Base-by-base conservation (phyloP, 1,284 basidiomycete species). In the Chalciporus piperatoides region DNA sequence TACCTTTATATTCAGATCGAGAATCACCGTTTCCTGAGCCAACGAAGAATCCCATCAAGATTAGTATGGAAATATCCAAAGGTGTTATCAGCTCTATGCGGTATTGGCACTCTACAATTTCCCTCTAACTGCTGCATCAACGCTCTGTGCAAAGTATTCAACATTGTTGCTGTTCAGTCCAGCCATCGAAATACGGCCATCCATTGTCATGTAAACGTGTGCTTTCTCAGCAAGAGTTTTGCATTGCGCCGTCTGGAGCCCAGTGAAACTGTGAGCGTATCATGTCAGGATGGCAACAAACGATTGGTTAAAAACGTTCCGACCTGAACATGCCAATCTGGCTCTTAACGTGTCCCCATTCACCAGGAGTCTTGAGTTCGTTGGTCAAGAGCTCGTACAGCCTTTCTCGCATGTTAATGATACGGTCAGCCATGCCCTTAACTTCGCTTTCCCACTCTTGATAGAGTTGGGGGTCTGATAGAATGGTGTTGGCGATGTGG, bases 291-390 rank as follows among this genome's bases (percentile, higher is more conserved):
- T 24, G 15, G 4, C 32, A 23, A 3, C 11, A 19, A 46, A 41
- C 1, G 35, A 12, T 19, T 42, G n/a, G 6, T 15, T 25, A 2
- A 4, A 39, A 32, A 32, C 2, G 25, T 27, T 43, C 61, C 67
- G 52, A 88, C 87, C 87, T 90, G 76, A 92, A 92, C 92, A 90
- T 90, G 71, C 92, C 94, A 59, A 97, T 97, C 71, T 97, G 94
- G 65, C 84, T 89, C 76, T 92, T 95, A 75, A 97, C 92, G 73
- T 99, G 97, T 35, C 82, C 80, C 97, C 97, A 99, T 56, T 89
- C 82, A 23, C 93, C 92, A 5, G 97, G 97, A 38, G 97, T 98
- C 68, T 90, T 82, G 62, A 90, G 76, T 64, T 87, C 84, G 53
- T 87, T 71, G 36, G 87, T 87, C 49, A 99, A 75, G 56, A 84